These are phyloP conservation scores for Carex cristatella DNA, from an alignment of 176 grass and related monocot genomes.

Conservation along the genomic window DNA sequence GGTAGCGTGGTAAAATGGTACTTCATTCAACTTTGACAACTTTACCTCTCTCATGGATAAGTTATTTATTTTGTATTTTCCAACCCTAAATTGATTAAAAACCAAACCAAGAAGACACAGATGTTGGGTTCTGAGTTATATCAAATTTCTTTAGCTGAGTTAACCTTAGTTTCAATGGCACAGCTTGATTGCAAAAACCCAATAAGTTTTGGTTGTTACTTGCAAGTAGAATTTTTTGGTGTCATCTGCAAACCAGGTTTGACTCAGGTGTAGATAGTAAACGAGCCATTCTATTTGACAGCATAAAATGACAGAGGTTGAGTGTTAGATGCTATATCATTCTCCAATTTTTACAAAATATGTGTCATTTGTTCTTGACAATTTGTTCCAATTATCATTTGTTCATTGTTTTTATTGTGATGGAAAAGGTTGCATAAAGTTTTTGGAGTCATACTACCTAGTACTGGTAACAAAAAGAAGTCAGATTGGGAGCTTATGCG, in stretches of 20 bases:
- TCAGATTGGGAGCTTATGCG: constrained; percentile 82
- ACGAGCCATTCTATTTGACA: background rate
- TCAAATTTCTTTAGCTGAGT: background rate
- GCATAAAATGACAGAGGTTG: background rate
- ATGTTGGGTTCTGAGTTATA: background rate
- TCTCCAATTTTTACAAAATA: background rate
- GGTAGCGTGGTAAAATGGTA: background rate
- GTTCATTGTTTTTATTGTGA: background rate
- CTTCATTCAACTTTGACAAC: background rate
- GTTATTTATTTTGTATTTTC: constrained; percentile 1
- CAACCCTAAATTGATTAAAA: constrained; percentile 4
- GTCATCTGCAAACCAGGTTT: background rate
- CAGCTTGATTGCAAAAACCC: background rate
- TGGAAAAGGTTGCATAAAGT: constrained; percentile 78
- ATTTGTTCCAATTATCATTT: background rate
- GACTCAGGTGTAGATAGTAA: background rate
- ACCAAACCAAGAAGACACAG: background rate
- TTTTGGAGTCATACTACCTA: constrained; percentile 94
- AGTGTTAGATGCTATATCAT: background rate
- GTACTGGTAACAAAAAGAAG: constrained; percentile 85
- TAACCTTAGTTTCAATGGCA: background rate
- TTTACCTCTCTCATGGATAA: background rate
- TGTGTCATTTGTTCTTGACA: constrained; percentile 1
- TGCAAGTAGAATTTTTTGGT: background rate
- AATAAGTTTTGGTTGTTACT: background rate